A percentile compares a stretch with the other conserved stretches of the same genome.
These are phyloP conservation scores for Colletotrichum siamense DNA, from an alignment of 2,329 filamentous ascomycete species.

Conservation along the genomic window DNA sequence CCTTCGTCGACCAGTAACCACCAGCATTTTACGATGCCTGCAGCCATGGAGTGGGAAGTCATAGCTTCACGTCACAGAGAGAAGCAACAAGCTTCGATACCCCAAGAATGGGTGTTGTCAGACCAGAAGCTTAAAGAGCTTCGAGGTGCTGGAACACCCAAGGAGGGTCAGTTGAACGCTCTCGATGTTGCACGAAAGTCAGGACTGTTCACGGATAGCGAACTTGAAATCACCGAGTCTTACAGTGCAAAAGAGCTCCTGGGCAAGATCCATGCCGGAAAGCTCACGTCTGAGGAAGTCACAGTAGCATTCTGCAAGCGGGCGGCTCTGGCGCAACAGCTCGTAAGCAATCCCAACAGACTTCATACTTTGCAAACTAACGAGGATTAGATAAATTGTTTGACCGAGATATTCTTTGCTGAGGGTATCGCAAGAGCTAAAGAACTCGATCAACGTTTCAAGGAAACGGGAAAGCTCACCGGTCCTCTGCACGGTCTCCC, in stretches of 20 bases:
- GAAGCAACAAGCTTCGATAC: conserved; percentile 15
- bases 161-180: conserved; percentile 13
- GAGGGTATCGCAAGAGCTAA: conserved; percentile 49
- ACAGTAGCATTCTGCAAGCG: conserved; percentile 30
- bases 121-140: not conserved
- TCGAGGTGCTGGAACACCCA: not conserved
- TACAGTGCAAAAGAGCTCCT: conserved; percentile 22
- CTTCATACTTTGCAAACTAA: not conserved
- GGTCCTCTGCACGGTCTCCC: conserved; percentile 70
- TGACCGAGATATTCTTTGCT: conserved; percentile 56
- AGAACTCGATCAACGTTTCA: conserved; percentile 48
- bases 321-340: conserved; percentile 32
- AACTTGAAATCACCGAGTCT: conserved; percentile 26
- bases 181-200: conserved; percentile 12
- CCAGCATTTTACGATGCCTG: not conserved
- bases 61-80: conserved; percentile 16
- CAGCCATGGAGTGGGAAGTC: conserved; percentile 7
- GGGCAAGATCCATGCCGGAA: conserved; percentile 12
- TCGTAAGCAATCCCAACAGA: not conserved
- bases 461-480: conserved; percentile 42
- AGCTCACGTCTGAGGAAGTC: conserved; percentile 28
- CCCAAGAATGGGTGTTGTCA: conserved; percentile 15
- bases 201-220: conserved; percentile 21
- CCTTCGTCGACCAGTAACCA: not conserved
- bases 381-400: conserved; percentile 35